These are phyloP conservation scores for Sambucus nigra DNA, from an alignment of 129 eudicot species.

Conservation along the genomic window DNA sequence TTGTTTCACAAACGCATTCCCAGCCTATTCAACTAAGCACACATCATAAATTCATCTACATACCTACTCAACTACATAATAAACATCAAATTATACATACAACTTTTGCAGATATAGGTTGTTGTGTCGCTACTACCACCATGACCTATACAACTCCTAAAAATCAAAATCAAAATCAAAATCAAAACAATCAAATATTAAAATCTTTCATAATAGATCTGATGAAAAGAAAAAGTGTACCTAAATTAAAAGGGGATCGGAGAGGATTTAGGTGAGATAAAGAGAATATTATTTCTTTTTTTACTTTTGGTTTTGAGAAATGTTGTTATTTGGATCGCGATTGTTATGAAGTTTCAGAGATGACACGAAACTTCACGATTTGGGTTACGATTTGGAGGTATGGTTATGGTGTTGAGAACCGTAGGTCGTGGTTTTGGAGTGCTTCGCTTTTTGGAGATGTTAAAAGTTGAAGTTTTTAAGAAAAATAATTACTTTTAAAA, in stretches of 20 bases:
- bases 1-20: conserved; percentile 79
- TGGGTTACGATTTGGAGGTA: too few species aligned
- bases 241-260: conserved; percentile 14
- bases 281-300: conserved; percentile 5
- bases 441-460: too few species aligned
- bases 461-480: too few species aligned
- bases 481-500: too few species aligned
- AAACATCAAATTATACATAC: conserved; percentile 27
- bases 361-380: too few species aligned
- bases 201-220: not conserved
- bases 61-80: not conserved
- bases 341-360: too few species aligned
- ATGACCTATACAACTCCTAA: conserved; percentile 13
- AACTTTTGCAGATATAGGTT: conserved; percentile 62
- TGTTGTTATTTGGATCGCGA: too few species aligned
- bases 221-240: conserved; percentile 6
- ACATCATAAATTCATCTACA: not conserved
- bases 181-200: not conserved
- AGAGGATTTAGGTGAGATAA: conserved; percentile 5
- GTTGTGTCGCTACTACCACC: conserved; percentile 43
- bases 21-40: conserved; percentile 54
- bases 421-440: too few species aligned
- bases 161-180: conserved; percentile 22
- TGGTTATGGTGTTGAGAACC: too few species aligned
- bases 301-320: too few species aligned